Conservation (phyloP, 306 rosid genomes). For the Comarum palustre region DNA sequence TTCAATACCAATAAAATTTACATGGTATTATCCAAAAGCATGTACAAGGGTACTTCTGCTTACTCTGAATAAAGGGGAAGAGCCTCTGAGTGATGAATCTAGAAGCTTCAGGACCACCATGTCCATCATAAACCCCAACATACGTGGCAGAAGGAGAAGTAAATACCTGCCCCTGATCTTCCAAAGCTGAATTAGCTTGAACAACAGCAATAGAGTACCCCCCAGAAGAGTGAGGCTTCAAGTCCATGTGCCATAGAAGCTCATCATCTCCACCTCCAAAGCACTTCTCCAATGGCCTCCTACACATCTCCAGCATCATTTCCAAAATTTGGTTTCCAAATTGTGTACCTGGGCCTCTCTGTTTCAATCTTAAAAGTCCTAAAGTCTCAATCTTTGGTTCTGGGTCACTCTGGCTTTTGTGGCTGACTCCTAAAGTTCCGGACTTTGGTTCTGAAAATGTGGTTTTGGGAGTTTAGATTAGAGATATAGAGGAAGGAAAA, state of each 20-base stretch:
- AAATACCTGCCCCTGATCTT: slow-evolving; percentile 88
- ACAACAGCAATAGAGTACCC: slow-evolving; percentile 92
- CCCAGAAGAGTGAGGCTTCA: slow-evolving; percentile 83
- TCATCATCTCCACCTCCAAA: slow-evolving; percentile 55
- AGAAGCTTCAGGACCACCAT: slow-evolving; percentile 73
- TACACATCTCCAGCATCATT: slow-evolving; percentile 60
- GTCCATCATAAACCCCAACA: slow-evolving; percentile 69
- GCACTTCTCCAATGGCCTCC: slow-evolving; percentile 54
- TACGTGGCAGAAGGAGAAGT: slow-evolving; percentile 75
- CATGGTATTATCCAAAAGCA: background rate
- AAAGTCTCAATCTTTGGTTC: slow-evolving; percentile 1
- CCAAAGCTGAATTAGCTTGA: slow-evolving; percentile 79
- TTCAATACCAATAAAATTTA: background rate
- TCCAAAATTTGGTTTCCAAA: background rate
- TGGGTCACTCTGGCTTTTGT: background rate
- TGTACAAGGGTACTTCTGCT: background rate
- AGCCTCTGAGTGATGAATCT: slow-evolving; percentile 51
- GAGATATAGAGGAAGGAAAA: slow-evolving; percentile 2
- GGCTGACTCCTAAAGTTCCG: background rate
- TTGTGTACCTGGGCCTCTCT: slow-evolving; percentile 9
- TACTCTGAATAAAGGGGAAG: slow-evolving; percentile 52
- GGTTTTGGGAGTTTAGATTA: background rate
- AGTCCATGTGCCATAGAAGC: slow-evolving; percentile 80
- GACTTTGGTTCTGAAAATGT: background rate
- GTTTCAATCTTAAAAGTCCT: background rate